Base-by-base conservation (phyloP, 345 rosid genomes). In the Sisymbrium irio region DNA sequence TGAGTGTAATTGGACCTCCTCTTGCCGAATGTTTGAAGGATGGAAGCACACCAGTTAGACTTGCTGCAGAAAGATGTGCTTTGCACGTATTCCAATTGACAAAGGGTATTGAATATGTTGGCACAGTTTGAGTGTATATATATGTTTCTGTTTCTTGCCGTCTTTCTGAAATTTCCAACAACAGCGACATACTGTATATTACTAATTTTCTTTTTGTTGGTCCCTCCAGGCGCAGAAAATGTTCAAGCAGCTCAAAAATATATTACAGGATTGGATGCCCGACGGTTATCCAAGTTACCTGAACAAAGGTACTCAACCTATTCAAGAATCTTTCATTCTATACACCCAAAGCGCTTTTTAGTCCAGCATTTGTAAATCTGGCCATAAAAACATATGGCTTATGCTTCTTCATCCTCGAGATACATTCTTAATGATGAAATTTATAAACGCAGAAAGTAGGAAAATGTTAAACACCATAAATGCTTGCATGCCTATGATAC, bases 251-350 rank as follows among this genome's bases (percentile, higher is more conserved):
- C 97, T 37, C 97, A 95, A 74, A 95, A 89, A 75, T 95, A 83
- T 55, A 95, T 95, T n/a, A 88, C 98, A 13, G 97, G 99, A 69
- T 80, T 95, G 82, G 99, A 95, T 80, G 98, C 99, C 17, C 89
- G 98, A 72, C 83, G 97, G 50, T 83, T 95, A 54, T 71, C 99
- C 17, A 95, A 95, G 77, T 78, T 79, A 35, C 80, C 88, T 22
- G 97, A 95, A 39, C 77, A 82, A 17, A 92, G 99, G 99, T 91
- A 80, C 63, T 28, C 27, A 6, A 20, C 41, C 25, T n/a, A n/a
- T 22, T 22, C 25, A 22, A n/a, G n/a, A n/a, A n/a, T n/a, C n/a
- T n/a, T n/a, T n/a, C n/a, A n/a, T n/a, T n/a, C n/a, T n/a, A n/a
- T n/a, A n/a, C n/a, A n/a, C n/a, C n/a, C n/a, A n/a, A n/a, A n/a